These are phyloP conservation scores for Sphagnum contortum DNA, from an alignment of 225 moss, liverwort and hornwort genomes.

Conservation along the genomic window DNA sequence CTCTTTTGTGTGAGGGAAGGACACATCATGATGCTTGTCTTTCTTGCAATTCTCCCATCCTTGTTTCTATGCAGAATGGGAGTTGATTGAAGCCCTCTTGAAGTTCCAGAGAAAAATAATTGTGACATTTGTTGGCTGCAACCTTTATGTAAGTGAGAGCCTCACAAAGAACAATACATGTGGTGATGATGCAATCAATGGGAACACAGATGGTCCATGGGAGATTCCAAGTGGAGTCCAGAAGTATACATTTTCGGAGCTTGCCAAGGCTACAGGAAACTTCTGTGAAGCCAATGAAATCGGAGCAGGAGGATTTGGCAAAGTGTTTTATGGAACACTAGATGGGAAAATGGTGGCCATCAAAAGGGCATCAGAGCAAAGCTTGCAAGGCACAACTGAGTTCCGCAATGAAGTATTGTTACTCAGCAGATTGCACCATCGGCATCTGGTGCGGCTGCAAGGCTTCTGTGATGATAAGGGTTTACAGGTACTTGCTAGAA, in stretches of 20 bases:
- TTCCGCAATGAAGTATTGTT: slow-evolving; percentile 76
- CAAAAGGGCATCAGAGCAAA: slow-evolving; percentile 54
- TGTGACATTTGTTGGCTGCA: no score
- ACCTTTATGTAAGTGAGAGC: no score
- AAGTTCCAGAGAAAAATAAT: no score
- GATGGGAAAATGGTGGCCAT: slow-evolving; percentile 65
- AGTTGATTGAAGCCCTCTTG: no score
- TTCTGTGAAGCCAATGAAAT: slow-evolving; percentile 52
- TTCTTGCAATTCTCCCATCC: no score
- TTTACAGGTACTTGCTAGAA: slow-evolving; percentile 25
- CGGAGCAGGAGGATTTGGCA: slow-evolving; percentile 36
- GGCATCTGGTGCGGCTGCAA: slow-evolving; percentile 69
- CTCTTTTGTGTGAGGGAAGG: no score
- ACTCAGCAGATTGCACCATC: slow-evolving; percentile 81
- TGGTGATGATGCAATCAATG: no score
- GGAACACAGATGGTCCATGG: slow-evolving; percentile 6
- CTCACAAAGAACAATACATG: no score
- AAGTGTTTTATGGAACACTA: slow-evolving; percentile 58
- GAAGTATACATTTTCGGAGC: slow-evolving; percentile 48
- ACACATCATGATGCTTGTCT: no score
- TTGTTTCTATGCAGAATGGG: no score
- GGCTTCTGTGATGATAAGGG: slow-evolving; percentile 79
- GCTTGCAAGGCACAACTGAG: slow-evolving; percentile 64
- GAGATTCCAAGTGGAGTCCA: slow-evolving; percentile 44
- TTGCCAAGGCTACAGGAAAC: slow-evolving; percentile 53